Evolutionary conservation across 352 stramenopile species (phyloP), one percentile per base, ranked within the genome.

Genomic region (Elongisporangium anandrum): DNA sequence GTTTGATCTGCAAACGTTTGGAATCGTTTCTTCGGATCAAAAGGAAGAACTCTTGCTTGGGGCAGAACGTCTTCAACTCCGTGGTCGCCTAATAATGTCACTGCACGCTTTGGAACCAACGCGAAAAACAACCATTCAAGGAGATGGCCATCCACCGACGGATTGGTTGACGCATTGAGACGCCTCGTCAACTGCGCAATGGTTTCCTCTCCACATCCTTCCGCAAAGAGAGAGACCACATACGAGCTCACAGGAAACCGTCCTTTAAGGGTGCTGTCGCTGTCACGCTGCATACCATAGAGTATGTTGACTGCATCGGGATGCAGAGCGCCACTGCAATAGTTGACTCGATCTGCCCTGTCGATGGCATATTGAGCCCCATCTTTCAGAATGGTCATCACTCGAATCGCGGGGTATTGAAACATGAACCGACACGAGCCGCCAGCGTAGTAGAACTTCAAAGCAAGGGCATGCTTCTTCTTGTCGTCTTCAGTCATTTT

Each of bases 381-480:
- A 7, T 34, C 3, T 34, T 34, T 34, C 7, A 34, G 9, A 45
- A 50, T 4, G 34, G 4, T 23, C 16, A 52, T 41, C 50, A 68
- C 57, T 52, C 34, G 20, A 0, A 50, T 3, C n/a, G 60, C 64
- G 5, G 56, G 16, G 50, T 45, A 65, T 41, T 64, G 49, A 51
- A 68, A 68, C 60, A 72, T 68, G 54, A 69, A 69, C 15, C 57
- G 54, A 47, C 62, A 69, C 19, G 59, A 65, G 2, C 58, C 61
- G 34, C 61, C 65, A 50, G 61, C 61, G 56, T 66, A 73, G 52
- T 66, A 73, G 38, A 73, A 59, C 47, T 73, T 73, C n/a, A 57
- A 52, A 50, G 49, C 3, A 20, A 71, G 7, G 3, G 52, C 41
- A 24, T 66, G 19, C 10, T 10, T 52, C 52, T 61, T 63, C 50